Base-by-base conservation (phyloP, 2,329 filamentous ascomycete species). In the Hypoxylon sp. region DNA sequence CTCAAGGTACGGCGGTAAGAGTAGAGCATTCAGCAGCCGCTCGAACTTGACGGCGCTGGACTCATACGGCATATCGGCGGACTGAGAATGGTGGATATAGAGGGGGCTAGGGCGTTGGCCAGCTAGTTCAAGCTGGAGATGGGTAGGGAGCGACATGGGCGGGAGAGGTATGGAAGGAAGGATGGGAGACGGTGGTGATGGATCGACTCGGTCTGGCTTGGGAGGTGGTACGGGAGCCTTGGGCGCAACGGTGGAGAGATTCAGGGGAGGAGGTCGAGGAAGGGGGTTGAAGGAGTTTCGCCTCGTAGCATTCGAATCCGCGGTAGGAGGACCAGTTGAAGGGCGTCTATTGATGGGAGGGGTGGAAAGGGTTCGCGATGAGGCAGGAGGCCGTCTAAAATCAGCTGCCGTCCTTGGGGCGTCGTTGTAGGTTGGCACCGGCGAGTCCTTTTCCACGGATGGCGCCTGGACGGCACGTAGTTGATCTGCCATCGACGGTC, bases 41-140 rank as follows among this genome's bases (percentile, higher is more conserved):
- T 98, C 93, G 65, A 98, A 92, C 78, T 98, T 98, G 74, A 97
- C 88, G 30, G 91, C 91, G 21, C 93, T 95, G 3, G 94, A 97
- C 79, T 99, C 96, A 79, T 98, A 98, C 0, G 94, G 93, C 23
- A 83, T 81, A 60, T 90, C 88, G 66, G 79, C 83, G 0, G 84
- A 76, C 49, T 86, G 81, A 0, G 87, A 86, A 67, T 87, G 86
- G 73, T 90, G 84, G 61, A 91, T 90, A 72, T 90, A 90, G n/a
- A 90, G 78, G 5, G 88, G 88, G 51, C 87, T 90, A 3, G 89
- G 89, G 32, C 86, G 82, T 61, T 88, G 84, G 3, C 86, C 87
- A 1, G 89, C 87, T 10, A 91, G 79, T 74, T 91, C 89, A 0
- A 91, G 84, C 73, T 91, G 88, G 1, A 91, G 79, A 55, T 91